Conservation (phyloP, 2,329 filamentous ascomycete genomes). For the Aspergillus hiratsukae region DNA sequence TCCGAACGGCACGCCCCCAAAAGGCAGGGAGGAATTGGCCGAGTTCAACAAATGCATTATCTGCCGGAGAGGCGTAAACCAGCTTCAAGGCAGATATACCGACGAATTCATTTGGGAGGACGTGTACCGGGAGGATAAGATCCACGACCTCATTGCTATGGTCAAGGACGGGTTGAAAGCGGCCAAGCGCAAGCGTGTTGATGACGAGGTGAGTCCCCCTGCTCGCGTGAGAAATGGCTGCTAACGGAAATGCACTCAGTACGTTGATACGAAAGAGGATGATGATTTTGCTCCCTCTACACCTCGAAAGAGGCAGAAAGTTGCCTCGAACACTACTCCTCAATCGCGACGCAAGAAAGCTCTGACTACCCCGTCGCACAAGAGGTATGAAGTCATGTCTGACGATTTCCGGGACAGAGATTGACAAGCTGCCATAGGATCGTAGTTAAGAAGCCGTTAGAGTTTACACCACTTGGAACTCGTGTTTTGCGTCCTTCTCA, state of each 20-base stretch:
- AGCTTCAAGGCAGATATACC: conserved; percentile 83
- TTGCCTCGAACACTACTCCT: conserved; percentile 42
- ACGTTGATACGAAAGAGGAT: conserved; percentile 37
- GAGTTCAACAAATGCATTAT: conserved; percentile 84
- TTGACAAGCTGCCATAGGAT: conserved; percentile 42
- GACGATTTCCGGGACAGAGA: conserved; percentile 20
- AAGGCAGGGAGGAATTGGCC: conserved; percentile 53
- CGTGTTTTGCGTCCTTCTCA: conserved; percentile 72
- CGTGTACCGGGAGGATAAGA: conserved; percentile 63
- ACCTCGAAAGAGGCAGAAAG: conserved; percentile 55
- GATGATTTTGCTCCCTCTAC: conserved; percentile 40
- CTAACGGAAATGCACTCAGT: conserved; percentile 20
- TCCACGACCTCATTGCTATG: conserved; percentile 61
- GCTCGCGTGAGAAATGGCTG: background rate
- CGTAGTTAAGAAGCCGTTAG: conserved; percentile 78
- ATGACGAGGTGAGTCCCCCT: conserved; percentile 32
- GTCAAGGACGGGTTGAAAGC: conserved; percentile 63
- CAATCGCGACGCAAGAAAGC: conserved; percentile 39
- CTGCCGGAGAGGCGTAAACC: conserved; percentile 84
- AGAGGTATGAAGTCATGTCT: conserved; percentile 42
- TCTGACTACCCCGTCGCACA: conserved; percentile 61
- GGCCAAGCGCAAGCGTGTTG: conserved; percentile 48
- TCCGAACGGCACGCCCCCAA: conserved; percentile 70
- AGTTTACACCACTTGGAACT: conserved; percentile 93
- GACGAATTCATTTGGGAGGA: conserved; percentile 92